phyloP scores from a whole-genome alignment of 768 basidiomycete species.

The Wakefieldia striispora region DNA sequence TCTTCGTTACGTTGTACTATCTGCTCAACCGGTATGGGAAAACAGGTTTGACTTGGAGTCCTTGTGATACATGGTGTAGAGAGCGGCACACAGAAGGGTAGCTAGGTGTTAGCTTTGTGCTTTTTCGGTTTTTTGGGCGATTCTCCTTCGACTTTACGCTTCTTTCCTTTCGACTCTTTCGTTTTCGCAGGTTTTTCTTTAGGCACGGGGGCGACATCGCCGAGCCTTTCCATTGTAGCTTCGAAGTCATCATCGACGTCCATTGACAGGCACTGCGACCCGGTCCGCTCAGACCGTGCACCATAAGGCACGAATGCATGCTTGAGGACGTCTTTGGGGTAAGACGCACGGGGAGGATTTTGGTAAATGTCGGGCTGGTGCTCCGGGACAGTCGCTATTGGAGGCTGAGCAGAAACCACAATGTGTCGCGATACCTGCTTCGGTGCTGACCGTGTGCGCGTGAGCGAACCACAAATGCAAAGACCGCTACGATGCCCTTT shows the following conservation, averaged over 20 bases:
- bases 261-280: constrained; percentile 12
- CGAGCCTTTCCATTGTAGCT: constrained; percentile 23
- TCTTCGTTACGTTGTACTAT: constrained; percentile 23
- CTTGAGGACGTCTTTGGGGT: constrained; percentile 60
- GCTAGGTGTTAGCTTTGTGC: constrained; percentile 32
- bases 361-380: constrained; percentile 30
- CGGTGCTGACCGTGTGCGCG: constrained; percentile 44
- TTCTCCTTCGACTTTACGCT: constrained; percentile 49
- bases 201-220: background rate
- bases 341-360: constrained; percentile 54
- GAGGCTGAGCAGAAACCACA: constrained; percentile 52
- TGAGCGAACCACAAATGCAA: constrained; percentile 43
- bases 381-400: constrained; percentile 22
- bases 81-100: background rate
- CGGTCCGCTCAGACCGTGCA: constrained; percentile 31
- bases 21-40: constrained; percentile 12
- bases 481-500: constrained; percentile 4
- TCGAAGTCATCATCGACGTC: constrained; percentile 27
- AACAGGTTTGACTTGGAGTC: constrained; percentile 1
- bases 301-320: constrained; percentile 67
- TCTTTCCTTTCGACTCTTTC: constrained; percentile 35
- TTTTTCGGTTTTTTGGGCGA: constrained; percentile 49
- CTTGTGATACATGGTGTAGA: constrained; percentile 2
- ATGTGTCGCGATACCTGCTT: constrained; percentile 57
- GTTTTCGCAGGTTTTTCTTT: constrained; percentile 7